Percentiles rank a stretch among this genome's conserved stretches.
These are phyloP conservation scores for Chalciporus piperatoides DNA, from an alignment of 1,284 basidiomycete genomes.

Conservation along the genomic window DNA sequence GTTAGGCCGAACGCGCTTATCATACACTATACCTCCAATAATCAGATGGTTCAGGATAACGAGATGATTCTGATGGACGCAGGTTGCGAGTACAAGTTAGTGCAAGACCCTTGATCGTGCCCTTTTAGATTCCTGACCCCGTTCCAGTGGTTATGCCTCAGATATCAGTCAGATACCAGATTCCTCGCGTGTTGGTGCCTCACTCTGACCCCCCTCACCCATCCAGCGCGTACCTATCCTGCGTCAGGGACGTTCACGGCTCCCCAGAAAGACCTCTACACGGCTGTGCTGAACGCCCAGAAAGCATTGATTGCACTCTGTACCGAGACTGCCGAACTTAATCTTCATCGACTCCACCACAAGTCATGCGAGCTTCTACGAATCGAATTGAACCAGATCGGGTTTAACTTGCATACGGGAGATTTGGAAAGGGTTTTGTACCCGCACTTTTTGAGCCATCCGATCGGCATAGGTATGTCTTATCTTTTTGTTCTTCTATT, in stretches of 20 bases:
- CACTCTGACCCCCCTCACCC: constrained; percentile 10
- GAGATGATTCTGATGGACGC: constrained; percentile 89
- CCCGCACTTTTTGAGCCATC: constrained; percentile 86
- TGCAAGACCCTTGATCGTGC: constrained; percentile 9
- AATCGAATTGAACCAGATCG: constrained; percentile 77
- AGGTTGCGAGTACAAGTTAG: constrained; percentile 84
- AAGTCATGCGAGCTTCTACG: constrained; percentile 69
- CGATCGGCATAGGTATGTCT: constrained; percentile 72
- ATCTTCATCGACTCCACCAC: constrained; percentile 78
- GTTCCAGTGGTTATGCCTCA: constrained; percentile 81
- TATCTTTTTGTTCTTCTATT: constrained; percentile 3
- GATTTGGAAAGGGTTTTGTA: constrained; percentile 78
- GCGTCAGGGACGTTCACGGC: constrained; percentile 75
- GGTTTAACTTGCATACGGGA: constrained; percentile 64
- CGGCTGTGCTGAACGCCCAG: constrained; percentile 75
- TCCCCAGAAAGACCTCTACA: constrained; percentile 86
- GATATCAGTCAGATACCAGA: constrained; percentile 75
- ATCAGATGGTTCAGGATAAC: constrained; percentile 67
- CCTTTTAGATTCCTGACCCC: constrained; percentile 6
- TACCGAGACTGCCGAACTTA: constrained; percentile 50
- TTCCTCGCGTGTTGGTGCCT: constrained; percentile 2
- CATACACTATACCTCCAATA: constrained; percentile 91
- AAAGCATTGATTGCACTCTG: constrained; percentile 67
- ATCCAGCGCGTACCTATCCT: constrained; percentile 83
- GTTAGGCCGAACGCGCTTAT: constrained; percentile 77